Conservation (phyloP, 2,329 filamentous ascomycete genomes). For the Pseudogymnoascus sp. region DNA sequence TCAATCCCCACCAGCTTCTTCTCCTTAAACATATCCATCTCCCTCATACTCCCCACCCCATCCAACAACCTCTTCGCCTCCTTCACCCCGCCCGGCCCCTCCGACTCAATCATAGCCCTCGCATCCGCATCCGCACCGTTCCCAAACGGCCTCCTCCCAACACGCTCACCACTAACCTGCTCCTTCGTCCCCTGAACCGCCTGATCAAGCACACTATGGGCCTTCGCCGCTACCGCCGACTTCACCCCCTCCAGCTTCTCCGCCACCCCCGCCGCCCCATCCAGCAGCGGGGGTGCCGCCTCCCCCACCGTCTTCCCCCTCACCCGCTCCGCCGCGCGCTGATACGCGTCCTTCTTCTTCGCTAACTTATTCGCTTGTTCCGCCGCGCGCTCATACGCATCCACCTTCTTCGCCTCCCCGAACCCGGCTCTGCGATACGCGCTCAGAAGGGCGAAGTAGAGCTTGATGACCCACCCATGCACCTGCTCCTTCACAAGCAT, state of each 20-base stretch:
- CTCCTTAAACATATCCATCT: conserved; percentile 3
- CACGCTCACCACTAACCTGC: neutral
- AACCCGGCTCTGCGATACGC: conserved; percentile 34
- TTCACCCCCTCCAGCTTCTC: neutral
- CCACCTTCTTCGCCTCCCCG: conserved; percentile 20
- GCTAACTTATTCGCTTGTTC: conserved; percentile 13
- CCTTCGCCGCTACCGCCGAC: neutral
- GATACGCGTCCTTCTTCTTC: conserved; percentile 16
- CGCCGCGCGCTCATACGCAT: conserved; percentile 14
- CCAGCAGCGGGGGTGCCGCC: neutral
- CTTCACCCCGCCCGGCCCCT: neutral
- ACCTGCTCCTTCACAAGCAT: conserved; percentile 79
- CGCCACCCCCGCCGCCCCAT: neutral
- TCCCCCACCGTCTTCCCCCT: neutral
- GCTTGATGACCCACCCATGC: conserved; percentile 60
- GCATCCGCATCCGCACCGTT: neutral
- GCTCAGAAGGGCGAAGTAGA: conserved; percentile 60
- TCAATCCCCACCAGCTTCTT: neutral
- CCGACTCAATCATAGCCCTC: neutral
- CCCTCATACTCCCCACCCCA: neutral
- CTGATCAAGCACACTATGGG: conserved; percentile 11
- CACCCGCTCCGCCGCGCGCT: conserved; percentile 15
- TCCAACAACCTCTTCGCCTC: conserved; percentile 12
- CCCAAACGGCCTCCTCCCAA: conserved; percentile 13
- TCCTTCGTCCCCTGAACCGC: neutral